A percentile compares a stretch with the other conserved stretches of the same genome.
These are phyloP conservation scores for Candida michaelii DNA, from an alignment of 805 yeast species.

Conservation along the genomic window DNA sequence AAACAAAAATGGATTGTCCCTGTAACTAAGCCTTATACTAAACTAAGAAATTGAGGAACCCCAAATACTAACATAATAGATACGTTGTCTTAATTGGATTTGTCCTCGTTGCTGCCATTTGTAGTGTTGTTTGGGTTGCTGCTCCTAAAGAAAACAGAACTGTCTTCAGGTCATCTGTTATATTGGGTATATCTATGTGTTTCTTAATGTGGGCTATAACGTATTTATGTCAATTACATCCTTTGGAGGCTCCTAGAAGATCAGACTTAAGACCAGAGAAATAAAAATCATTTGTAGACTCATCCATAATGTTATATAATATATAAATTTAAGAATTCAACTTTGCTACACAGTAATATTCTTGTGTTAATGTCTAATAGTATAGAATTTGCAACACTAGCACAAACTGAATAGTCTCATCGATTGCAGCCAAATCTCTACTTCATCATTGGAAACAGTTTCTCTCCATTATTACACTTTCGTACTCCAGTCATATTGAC, in stretches of 20 bases:
- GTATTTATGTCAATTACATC: conserved; percentile 83
- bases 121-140: conserved; percentile 74
- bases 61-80: conserved; percentile 36
- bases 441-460: no score
- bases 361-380: no score
- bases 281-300: neutral
- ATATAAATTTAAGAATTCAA: no score
- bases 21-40: neutral
- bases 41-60: neutral
- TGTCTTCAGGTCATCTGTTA: conserved; percentile 48
- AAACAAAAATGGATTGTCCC: no score
- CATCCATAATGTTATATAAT: neutral
- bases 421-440: no score
- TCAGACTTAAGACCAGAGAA: conserved; percentile 84
- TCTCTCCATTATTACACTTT: no score
- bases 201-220: conserved; percentile 93
- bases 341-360: no score
- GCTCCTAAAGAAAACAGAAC: conserved; percentile 77
- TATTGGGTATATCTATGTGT: conserved; percentile 72
- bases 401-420: no score
- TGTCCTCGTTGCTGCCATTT: conserved; percentile 53
- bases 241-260: conserved; percentile 86
- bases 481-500: no score
- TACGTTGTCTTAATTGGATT: conserved; percentile 71
- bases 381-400: no score